Evolutionary conservation across 768 basidiomycete genomes (phyloP), one percentile per base, ranked within the genome.

Genomic region (Tylopilus felleus): DNA sequence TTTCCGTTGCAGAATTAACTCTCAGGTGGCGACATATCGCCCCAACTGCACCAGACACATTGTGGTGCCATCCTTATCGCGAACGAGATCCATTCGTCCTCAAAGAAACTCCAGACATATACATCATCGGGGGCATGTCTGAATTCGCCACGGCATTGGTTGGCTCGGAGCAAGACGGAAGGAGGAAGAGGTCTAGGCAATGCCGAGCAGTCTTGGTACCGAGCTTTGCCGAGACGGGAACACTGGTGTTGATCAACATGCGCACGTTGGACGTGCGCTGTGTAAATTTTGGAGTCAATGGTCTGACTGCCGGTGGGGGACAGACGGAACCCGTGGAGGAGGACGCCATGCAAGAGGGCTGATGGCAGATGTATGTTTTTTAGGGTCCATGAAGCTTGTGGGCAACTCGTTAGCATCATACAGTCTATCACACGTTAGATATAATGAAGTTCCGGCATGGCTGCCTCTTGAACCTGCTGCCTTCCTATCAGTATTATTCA

Each of bases 41-140:
- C n/a, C 97, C 97, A 4, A 98, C 97, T 8, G 96, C 96, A 23
- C 97, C 97, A 25, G 97, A 99, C 71, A 99, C 97, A 1, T 79
- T 99, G 4, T 98, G 94, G 94, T 98, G 97, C 63, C 95, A 98
- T 69, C 97, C 97, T 17, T 98, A 88, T 74, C 82, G 88, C 47
- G 77, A 82, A 27, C 74, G 76, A 17, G 97, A 99, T 66, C 97
- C 97, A 0, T 99, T 99, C 73, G 77, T 97, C 52, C 78, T 99
- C 29, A 62, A 74, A n/a, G 80, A 86, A 65, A 87, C 92, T 9
- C 97, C 97, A 16, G 84, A 97, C 65, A 71, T 98, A 27, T 98
- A 98, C 69, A 77, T 95, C 60, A 77, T 95, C n/a, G 97, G 97
- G 31, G 91, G 91, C 56, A 95, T 98, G 72, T 84, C 87, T 28